phyloP scores from a whole-genome alignment of 2,329 filamentous ascomycete species.

The Stemphylium lycopersici region DNA sequence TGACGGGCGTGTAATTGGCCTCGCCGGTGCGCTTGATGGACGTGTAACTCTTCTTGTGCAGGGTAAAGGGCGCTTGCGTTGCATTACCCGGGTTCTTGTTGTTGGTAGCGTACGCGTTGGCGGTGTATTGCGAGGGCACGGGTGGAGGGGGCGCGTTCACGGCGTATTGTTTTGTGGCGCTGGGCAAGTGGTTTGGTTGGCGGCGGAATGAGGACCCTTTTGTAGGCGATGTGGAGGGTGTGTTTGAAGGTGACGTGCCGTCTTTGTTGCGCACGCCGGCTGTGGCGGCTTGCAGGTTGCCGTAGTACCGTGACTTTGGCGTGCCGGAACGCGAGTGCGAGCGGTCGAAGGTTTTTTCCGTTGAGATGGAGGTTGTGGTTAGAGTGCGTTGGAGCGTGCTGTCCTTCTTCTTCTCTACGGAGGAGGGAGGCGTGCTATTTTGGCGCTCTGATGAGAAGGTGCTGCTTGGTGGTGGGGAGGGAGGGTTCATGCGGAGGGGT shows the following conservation, averaged over 20 bases:
- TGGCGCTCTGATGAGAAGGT: conserved; percentile 17
- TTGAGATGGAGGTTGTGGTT: conserved; percentile 37
- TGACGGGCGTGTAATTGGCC: conserved; percentile 34
- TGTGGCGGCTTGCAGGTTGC: conserved; percentile 54
- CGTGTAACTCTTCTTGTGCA: conserved; percentile 43
- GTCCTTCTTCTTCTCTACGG: not conserved
- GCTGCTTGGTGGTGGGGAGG: conserved; percentile 44
- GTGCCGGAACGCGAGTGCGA: conserved; percentile 38
- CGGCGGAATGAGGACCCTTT: conserved; percentile 26
- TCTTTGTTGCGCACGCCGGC: conserved; percentile 42
- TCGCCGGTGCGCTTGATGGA: conserved; percentile 44
- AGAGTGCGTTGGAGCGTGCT: conserved; percentile 20
- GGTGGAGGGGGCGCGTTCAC: conserved; percentile 27
- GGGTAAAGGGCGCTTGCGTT: conserved; percentile 27
- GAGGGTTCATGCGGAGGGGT: conserved; percentile 57
- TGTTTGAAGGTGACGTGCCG: conserved; percentile 29
- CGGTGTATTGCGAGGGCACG: not conserved
- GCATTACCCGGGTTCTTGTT: conserved; percentile 19
- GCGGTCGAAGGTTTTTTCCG: conserved; percentile 38
- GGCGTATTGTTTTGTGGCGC: conserved; percentile 40
- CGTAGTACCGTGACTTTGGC: conserved; percentile 55
- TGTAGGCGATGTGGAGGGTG: conserved; percentile 32
- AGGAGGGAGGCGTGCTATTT: conserved; percentile 16
- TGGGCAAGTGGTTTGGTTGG: conserved; percentile 31
- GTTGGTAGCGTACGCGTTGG: not conserved